Conservation (phyloP, 2,329 filamentous ascomycete species). For the Dothiorella sarmentorum region DNA sequence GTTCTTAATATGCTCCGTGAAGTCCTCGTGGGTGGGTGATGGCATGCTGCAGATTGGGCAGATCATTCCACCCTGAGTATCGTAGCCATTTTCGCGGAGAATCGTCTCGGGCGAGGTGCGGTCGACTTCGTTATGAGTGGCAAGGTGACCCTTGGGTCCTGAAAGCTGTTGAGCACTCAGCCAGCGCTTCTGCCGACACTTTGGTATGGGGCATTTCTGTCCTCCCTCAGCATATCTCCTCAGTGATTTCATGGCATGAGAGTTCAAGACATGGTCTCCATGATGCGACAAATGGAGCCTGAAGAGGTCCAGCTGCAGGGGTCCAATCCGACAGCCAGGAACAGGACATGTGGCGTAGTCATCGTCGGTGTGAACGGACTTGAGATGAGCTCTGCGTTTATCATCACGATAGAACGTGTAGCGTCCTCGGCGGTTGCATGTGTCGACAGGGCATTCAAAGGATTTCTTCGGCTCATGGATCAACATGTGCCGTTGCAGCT, state of each 20-base stretch:
- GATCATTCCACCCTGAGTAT: neutral
- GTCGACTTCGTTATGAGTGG: neutral
- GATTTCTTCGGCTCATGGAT: neutral
- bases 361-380: neutral
- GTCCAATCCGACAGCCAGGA: neutral
- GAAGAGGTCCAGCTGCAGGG: neutral
- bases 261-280: neutral
- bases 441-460: neutral
- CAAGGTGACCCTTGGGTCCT: neutral
- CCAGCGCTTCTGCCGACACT: conserved; percentile 1
- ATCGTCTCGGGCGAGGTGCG: neutral
- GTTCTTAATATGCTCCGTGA: neutral
- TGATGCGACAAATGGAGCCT: neutral
- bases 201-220: neutral
- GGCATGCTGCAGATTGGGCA: neutral
- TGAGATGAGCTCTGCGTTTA: neutral
- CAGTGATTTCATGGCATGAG: neutral
- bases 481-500: neutral
- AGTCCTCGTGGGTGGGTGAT: neutral
- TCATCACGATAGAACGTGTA: neutral
- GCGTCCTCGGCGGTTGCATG: neutral
- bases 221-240: neutral
- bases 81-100: neutral
- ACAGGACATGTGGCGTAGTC: neutral
- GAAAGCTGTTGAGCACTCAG: neutral